Evolutionary conservation across 2,329 filamentous ascomycete genomes (phyloP).

Genomic region (Aspergillus tanneri): DNA sequence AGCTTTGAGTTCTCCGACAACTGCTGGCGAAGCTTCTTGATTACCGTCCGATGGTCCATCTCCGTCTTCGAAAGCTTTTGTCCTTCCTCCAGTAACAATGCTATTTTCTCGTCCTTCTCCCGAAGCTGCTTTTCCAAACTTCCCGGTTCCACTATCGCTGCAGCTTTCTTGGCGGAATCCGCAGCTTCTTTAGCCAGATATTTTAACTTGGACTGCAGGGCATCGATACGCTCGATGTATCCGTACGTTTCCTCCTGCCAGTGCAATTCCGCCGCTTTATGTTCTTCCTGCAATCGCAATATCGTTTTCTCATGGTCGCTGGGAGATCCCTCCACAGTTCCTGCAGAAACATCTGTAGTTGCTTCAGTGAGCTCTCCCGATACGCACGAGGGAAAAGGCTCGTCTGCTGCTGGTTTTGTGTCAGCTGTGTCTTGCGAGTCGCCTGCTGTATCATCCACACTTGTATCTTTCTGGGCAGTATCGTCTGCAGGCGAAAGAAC

Average conservation of each 20-base stretch:
- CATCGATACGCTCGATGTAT: constrained; percentile 87
- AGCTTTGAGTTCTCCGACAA: constrained; percentile 53
- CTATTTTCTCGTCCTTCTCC: constrained; percentile 88
- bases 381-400: constrained; percentile 4
- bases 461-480: constrained; percentile 1
- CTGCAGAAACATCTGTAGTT: constrained; percentile 17
- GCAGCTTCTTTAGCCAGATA: constrained; percentile 80
- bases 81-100: constrained; percentile 86
- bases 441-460: constrained; percentile 4
- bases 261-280: constrained; percentile 54
- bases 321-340: constrained; percentile 11
- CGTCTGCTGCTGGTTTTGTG: neutral
- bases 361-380: constrained; percentile 19
- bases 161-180: constrained; percentile 69
- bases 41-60: constrained; percentile 75
- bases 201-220: constrained; percentile 84
- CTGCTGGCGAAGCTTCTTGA: constrained; percentile 71
- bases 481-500: constrained; percentile 17
- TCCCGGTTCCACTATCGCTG: constrained; percentile 60
- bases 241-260: constrained; percentile 79
- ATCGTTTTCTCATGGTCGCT: constrained; percentile 48
- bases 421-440: neutral
- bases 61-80: constrained; percentile 83
- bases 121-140: constrained; percentile 75
- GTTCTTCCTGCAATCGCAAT: constrained; percentile 50